Conservation (phyloP, 2,329 filamentous ascomycete genomes). For the Sarocladiaceae sp. region DNA sequence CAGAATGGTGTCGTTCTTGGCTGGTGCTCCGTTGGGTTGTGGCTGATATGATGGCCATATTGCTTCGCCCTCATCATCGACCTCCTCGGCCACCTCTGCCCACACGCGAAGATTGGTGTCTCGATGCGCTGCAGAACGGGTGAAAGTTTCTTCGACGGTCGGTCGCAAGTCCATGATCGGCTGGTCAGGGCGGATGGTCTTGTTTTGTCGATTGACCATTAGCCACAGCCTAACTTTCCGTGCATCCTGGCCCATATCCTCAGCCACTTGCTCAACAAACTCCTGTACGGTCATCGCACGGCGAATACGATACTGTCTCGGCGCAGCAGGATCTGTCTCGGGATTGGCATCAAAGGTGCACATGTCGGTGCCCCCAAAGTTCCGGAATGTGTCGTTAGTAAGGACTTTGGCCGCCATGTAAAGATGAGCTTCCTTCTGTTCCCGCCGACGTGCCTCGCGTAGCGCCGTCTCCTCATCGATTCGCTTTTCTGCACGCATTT, state of each 20-base stretch:
- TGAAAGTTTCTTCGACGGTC: constrained; percentile 67
- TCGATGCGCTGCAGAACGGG: constrained; percentile 51
- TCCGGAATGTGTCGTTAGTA: constrained; percentile 74
- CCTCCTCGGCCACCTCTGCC: constrained; percentile 72
- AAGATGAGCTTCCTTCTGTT: constrained; percentile 89
- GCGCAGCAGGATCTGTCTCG: constrained; percentile 65
- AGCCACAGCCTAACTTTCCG: constrained; percentile 81
- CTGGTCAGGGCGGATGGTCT: constrained; percentile 87
- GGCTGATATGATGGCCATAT: constrained; percentile 65
- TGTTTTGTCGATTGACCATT: constrained; percentile 98
- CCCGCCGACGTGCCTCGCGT: constrained; percentile 74
- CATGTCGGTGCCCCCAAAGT: constrained; percentile 82
- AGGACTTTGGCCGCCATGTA: constrained; percentile 84
- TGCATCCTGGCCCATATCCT: constrained; percentile 64
- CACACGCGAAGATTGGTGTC: constrained; percentile 77
- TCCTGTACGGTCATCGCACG: constrained; percentile 73
- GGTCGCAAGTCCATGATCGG: constrained; percentile 74
- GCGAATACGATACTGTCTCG: constrained; percentile 68
- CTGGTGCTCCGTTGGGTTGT: constrained; percentile 48
- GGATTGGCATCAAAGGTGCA: constrained; percentile 60
- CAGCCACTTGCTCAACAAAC: constrained; percentile 65
- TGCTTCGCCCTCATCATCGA: constrained; percentile 63
- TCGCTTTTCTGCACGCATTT: constrained; percentile 54
- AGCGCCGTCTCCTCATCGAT: constrained; percentile 78
- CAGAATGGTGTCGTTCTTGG: constrained; percentile 65